These are phyloP conservation scores for Heliosperma pusillum DNA, from an alignment of 148 eudicot species.

Conservation along the genomic window DNA sequence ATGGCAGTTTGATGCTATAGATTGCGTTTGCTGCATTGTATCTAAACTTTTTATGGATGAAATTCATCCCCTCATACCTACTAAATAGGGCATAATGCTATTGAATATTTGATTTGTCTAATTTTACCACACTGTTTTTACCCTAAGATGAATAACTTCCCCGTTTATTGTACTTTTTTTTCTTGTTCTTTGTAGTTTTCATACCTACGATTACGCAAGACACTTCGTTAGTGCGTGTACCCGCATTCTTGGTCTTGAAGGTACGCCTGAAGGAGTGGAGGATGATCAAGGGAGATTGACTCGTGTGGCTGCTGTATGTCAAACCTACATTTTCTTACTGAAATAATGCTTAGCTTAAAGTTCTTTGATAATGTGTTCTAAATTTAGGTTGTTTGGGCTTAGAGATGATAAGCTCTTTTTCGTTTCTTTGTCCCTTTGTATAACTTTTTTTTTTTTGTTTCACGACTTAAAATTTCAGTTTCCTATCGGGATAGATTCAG, in stretches of 20 bases:
- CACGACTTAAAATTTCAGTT: constrained; percentile 45
- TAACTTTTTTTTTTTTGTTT: not conserved
- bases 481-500: constrained; percentile 96
- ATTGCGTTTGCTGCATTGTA: too few species aligned
- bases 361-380: not conserved
- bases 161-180: not conserved
- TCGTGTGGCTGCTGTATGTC: constrained; percentile 92
- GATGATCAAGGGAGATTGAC: constrained; percentile 94
- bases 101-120: too few species aligned
- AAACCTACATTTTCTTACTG: constrained; percentile 1
- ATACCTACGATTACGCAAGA: constrained; percentile 96
- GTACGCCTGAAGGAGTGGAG: constrained; percentile 96
- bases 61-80: too few species aligned
- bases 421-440: constrained; percentile 18
- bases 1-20: too few species aligned
- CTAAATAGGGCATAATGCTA: too few species aligned
- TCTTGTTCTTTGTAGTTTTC: constrained; percentile 55
- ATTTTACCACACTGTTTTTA: not conserved
- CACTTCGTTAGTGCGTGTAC: constrained; percentile 99
- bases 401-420: not conserved
- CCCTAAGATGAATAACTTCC: not conserved
- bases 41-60: too few species aligned
- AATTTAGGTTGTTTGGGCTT: not conserved
- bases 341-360: constrained; percentile 8
- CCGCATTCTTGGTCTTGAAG: constrained; percentile 96